Conservation (phyloP, 176 grass and related monocot species). For the Lolium rigidum region DNA sequence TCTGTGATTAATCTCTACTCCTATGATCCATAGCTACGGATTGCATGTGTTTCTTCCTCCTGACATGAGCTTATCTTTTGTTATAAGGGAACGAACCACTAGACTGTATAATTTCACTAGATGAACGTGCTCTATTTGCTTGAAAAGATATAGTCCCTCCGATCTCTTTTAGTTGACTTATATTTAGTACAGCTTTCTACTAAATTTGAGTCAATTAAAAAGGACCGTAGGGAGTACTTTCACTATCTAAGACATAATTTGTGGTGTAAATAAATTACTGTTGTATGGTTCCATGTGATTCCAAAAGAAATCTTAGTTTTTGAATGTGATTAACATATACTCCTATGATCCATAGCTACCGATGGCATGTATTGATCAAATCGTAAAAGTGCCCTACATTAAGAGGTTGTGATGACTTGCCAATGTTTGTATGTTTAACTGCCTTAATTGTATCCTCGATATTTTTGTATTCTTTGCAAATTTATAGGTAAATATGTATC, state of each 20-base stretch:
- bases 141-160: too few species aligned
- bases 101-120: not conserved
- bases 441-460: not conserved
- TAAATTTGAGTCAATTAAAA: too few species aligned
- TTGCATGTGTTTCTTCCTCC: not conserved
- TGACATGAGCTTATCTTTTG: not conserved
- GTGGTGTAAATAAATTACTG: too few species aligned
- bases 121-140: not conserved
- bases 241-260: too few species aligned
- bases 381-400: not conserved
- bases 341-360: not conserved
- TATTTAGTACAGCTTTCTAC: too few species aligned
- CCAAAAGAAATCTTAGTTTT: too few species aligned
- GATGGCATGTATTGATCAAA: not conserved
- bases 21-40: not conserved
- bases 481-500: not conserved
- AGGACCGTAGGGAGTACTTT: too few species aligned
- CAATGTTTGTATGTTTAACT: not conserved
- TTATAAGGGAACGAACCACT: not conserved
- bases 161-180: too few species aligned
- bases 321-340: not conserved
- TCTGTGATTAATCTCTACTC: not conserved
- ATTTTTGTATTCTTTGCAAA: not conserved
- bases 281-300: not conserved
- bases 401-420: not conserved